phyloP scores from a whole-genome alignment of 331 rosid species.

The Pyracantha coccinea region DNA sequence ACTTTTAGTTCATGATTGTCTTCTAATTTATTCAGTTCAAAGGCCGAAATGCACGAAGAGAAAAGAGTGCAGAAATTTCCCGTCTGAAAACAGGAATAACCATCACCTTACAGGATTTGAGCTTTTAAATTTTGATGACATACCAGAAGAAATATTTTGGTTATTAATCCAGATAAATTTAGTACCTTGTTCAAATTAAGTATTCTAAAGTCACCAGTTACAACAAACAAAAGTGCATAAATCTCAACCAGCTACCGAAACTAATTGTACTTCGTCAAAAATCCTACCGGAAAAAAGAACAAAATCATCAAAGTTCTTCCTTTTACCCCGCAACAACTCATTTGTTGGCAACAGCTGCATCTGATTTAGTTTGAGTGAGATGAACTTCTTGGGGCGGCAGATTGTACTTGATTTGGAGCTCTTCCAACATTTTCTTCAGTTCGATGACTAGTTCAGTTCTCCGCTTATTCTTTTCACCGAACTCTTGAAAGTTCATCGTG shows the following conservation, averaged over 20 bases:
- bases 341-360: constrained; percentile 11
- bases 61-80: no score
- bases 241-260: background rate
- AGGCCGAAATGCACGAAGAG: no score
- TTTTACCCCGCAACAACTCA: background rate
- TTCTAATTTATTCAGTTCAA: background rate
- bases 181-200: background rate
- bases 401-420: constrained; percentile 58
- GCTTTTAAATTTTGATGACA: background rate
- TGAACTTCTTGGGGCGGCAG: constrained; percentile 71
- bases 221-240: background rate
- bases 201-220: background rate
- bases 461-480: constrained; percentile 49
- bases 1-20: no score
- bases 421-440: constrained; percentile 68
- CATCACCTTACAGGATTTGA: background rate
- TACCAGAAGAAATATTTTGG: background rate
- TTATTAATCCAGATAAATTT: background rate
- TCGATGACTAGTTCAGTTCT: constrained; percentile 60
- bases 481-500: constrained; percentile 81
- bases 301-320: background rate
- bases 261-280: background rate
- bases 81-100: no score
- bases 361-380: constrained; percentile 33
- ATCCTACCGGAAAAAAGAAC: background rate